Conservation (phyloP, 192 early-diverging fungal species). For the Rhizophagus clarus region DNA sequence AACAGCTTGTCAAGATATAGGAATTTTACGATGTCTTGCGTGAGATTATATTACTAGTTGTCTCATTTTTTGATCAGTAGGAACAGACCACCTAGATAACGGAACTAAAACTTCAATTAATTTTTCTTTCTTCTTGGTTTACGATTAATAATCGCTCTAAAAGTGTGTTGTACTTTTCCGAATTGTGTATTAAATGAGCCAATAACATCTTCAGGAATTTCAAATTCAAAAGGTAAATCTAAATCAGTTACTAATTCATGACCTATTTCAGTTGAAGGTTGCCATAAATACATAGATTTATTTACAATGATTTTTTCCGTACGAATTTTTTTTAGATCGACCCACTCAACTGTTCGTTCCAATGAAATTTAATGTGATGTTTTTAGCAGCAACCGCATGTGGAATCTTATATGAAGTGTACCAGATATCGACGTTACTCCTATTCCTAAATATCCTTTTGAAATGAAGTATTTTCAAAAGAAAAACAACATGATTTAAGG, state of each 20-base stretch:
- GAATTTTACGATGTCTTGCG: constrained; percentile 3
- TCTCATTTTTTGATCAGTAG: constrained; percentile 3
- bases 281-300: constrained; percentile 20
- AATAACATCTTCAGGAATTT: constrained; percentile 8
- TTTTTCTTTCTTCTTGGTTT: constrained; percentile 4
- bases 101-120: constrained; percentile 20
- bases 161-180: constrained; percentile 18
- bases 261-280: constrained; percentile 9
- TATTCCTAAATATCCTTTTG: constrained; percentile 26
- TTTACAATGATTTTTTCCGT: constrained; percentile 28
- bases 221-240: constrained; percentile 33
- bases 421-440: neutral
- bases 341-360: constrained; percentile 16
- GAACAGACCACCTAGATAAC: constrained; percentile 1
- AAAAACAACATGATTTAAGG: neutral
- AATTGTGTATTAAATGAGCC: neutral
- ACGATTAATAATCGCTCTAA: constrained; percentile 1
- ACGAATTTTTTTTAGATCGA: constrained; percentile 24
- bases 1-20: constrained; percentile 20
- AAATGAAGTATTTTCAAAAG: constrained; percentile 23
- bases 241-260: constrained; percentile 31
- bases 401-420: constrained; percentile 29
- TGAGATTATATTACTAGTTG: constrained; percentile 14
- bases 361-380: constrained; percentile 6
- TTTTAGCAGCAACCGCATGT: constrained; percentile 5